These are phyloP conservation scores for Fusarium lateritium DNA, from an alignment of 2,329 filamentous ascomycete genomes.

Conservation along the genomic window DNA sequence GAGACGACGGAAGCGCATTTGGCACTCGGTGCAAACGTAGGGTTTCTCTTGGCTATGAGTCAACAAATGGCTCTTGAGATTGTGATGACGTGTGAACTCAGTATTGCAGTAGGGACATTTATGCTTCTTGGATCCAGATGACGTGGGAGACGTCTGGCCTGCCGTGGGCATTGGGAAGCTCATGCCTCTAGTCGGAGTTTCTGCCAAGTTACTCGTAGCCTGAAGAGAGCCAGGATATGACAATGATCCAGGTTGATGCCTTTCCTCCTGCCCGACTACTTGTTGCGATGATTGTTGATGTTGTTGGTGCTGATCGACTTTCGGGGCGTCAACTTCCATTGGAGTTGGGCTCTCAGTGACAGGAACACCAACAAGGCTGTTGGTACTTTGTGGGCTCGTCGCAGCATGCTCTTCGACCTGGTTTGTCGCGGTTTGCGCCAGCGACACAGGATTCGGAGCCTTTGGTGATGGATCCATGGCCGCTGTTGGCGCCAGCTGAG, in stretches of 20 bases:
- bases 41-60: slow-evolving; percentile 99
- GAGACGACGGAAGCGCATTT: slow-evolving; percentile 90
- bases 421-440: slow-evolving; percentile 53
- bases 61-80: slow-evolving; percentile 95
- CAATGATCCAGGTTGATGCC: slow-evolving; percentile 64
- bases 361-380: slow-evolving; percentile 59
- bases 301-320: slow-evolving; percentile 40
- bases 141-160: slow-evolving; percentile 69
- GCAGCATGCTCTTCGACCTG: slow-evolving; percentile 58
- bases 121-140: slow-evolving; percentile 82
- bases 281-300: slow-evolving; percentile 55
- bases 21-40: slow-evolving; percentile 93
- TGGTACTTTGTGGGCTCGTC: slow-evolving; percentile 61
- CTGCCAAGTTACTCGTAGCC: slow-evolving; percentile 58
- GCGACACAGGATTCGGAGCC: slow-evolving; percentile 52
- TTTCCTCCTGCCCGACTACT: slow-evolving; percentile 66
- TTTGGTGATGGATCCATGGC: slow-evolving; percentile 61
- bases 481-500: slow-evolving; percentile 60
- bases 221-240: slow-evolving; percentile 70
- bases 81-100: slow-evolving; percentile 97
- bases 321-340: slow-evolving; percentile 66
- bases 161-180: slow-evolving; percentile 69
- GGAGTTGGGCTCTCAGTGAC: slow-evolving; percentile 67
- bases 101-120: slow-evolving; percentile 97
- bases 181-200: slow-evolving; percentile 66